Evolutionary conservation across 108 stramenopile genomes (phyloP).

Genomic region (Halocafeteria seosinensis): DNA sequence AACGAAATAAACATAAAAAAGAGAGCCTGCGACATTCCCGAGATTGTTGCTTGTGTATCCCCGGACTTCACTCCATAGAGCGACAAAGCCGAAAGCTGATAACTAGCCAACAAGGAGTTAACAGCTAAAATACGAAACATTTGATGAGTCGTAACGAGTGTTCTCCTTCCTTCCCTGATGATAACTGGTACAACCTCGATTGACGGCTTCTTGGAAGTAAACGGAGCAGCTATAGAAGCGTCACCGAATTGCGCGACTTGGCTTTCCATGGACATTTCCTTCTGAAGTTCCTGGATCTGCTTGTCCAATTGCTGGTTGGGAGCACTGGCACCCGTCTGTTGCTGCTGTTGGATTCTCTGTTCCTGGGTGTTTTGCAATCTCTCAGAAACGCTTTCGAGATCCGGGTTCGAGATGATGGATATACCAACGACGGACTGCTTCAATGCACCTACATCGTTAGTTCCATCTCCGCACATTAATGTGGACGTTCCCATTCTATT

Average conservation of each 20-base stretch:
- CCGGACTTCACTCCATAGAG: constrained; percentile 83
- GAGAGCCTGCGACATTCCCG: constrained; percentile 60
- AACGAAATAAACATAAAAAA: constrained; percentile 77
- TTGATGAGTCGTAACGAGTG: constrained; percentile 73
- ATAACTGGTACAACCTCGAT: constrained; percentile 63
- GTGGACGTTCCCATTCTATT: constrained; percentile 57
- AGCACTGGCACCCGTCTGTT: constrained; percentile 34
- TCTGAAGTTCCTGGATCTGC: constrained; percentile 16
- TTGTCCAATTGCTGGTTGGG: constrained; percentile 52
- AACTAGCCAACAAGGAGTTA: constrained; percentile 80
- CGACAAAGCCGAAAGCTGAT: constrained; percentile 69
- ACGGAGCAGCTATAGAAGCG: constrained; percentile 89
- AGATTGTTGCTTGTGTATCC: constrained; percentile 69
- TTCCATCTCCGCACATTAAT: constrained; percentile 95
- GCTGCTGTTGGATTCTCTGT: constrained; percentile 41
- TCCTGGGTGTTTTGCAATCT: constrained; percentile 43
- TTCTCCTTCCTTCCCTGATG: constrained; percentile 79
- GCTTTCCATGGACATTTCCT: constrained; percentile 15
- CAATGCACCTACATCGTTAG: constrained; percentile 88
- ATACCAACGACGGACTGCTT: constrained; percentile 88
- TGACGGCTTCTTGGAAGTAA: constrained; percentile 66
- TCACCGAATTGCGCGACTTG: constrained; percentile 60
- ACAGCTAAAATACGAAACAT: constrained; percentile 89
- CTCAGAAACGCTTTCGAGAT: constrained; percentile 56
- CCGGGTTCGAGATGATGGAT: constrained; percentile 72